Percentiles rank a stretch among this genome's conserved stretches.
Conservation (phyloP, 2,329 filamentous ascomycete genomes). For the Bimuria novae-zelandiae region DNA sequence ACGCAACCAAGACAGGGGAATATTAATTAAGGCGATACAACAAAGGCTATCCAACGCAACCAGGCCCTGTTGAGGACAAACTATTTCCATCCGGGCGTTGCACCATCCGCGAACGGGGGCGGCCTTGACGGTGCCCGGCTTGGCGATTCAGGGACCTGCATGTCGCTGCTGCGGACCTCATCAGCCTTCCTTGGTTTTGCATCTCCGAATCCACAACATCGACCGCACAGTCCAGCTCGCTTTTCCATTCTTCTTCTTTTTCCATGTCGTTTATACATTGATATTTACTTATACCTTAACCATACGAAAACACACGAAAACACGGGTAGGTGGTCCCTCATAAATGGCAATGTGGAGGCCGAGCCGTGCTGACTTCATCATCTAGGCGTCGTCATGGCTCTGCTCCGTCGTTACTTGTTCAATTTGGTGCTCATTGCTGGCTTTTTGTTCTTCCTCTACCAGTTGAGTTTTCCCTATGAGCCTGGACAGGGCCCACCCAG, state of each 20-base stretch:
- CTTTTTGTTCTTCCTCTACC: conserved; percentile 45
- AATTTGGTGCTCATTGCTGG: conserved; percentile 41
- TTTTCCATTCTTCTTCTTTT: conserved; percentile 10
- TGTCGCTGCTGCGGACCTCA: conserved; percentile 2
- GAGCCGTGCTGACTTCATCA: background rate
- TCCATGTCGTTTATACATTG: conserved; percentile 13
- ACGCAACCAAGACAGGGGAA: conserved; percentile 1
- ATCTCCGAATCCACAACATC: conserved; percentile 1
- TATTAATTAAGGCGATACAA: too few species aligned
- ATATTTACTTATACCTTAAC: conserved; percentile 14
- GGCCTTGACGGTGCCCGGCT: conserved; percentile 8
- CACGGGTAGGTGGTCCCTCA: too few species aligned
- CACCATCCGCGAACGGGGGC: conserved; percentile 2
- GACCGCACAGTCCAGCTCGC: conserved; percentile 3
- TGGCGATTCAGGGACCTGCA: conserved; percentile 10
- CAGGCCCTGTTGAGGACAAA: background rate
- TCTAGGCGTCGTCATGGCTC: conserved; percentile 41
- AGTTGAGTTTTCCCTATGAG: conserved; percentile 43
- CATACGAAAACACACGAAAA: background rate
- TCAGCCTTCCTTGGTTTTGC: background rate
- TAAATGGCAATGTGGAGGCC: too few species aligned
- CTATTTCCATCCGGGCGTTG: conserved; percentile 4
- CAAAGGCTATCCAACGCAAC: background rate
- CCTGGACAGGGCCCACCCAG: conserved; percentile 3
- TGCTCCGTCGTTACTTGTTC: conserved; percentile 43